Evolutionary conservation across 2,329 filamentous ascomycete genomes (phyloP).

Genomic region (Colletotrichum orbiculare): DNA sequence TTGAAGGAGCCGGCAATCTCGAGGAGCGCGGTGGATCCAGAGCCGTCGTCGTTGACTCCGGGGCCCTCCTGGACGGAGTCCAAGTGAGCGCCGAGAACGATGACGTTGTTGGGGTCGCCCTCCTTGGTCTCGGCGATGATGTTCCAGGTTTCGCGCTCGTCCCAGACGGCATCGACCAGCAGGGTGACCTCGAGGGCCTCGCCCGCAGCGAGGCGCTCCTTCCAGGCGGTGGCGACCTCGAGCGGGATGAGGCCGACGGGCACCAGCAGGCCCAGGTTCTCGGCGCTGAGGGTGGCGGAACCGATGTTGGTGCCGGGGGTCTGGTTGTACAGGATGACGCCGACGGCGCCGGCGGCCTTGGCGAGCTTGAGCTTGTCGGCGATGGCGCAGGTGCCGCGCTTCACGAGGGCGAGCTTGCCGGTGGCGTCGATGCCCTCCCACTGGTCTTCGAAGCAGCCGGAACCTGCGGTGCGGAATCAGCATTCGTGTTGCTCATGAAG

Average conservation of each 20-base stretch:
- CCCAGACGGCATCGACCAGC: slow-evolving; percentile 50
- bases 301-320: slow-evolving; percentile 55
- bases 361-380: slow-evolving; percentile 57
- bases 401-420: slow-evolving; percentile 57
- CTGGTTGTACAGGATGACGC: slow-evolving; percentile 72
- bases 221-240: slow-evolving; percentile 51
- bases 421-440: slow-evolving; percentile 57
- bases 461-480: slow-evolving; percentile 41
- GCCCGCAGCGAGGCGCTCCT: slow-evolving; percentile 45
- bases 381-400: slow-evolving; percentile 56
- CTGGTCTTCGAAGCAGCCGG: slow-evolving; percentile 55
- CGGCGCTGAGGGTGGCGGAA: slow-evolving; percentile 63
- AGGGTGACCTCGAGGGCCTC: slow-evolving; percentile 49
- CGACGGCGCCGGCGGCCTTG: slow-evolving; percentile 53
- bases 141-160: slow-evolving; percentile 52
- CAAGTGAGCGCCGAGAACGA: slow-evolving; percentile 55
- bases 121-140: slow-evolving; percentile 56
- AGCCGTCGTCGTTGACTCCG: slow-evolving; percentile 56
- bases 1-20: slow-evolving; percentile 51
- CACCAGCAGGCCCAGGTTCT: slow-evolving; percentile 48
- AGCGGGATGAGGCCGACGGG: slow-evolving; percentile 50
- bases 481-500: background rate
- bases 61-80: slow-evolving; percentile 53
- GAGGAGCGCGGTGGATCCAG: slow-evolving; percentile 50
- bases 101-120: slow-evolving; percentile 54